These are phyloP conservation scores for Pichia insulana DNA, from an alignment of 805 yeast species.

Conservation along the genomic window DNA sequence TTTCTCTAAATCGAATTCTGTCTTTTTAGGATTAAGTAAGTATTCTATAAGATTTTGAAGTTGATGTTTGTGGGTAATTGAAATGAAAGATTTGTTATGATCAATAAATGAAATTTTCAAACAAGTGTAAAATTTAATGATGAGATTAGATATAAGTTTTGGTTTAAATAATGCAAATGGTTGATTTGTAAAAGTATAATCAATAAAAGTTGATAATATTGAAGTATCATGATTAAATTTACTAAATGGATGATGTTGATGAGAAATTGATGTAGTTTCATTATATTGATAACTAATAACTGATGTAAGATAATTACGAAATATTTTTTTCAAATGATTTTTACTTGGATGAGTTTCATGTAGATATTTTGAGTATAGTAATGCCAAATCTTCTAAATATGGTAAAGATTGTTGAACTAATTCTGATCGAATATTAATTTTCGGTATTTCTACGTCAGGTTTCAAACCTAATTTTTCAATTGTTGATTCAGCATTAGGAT, in stretches of 20 bases:
- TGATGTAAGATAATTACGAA: conserved; percentile 4
- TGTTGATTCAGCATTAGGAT: conserved; percentile 6
- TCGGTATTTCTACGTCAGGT: conserved; percentile 4
- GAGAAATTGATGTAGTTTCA: neutral
- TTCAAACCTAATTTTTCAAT: conserved; percentile 4
- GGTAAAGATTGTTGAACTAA: conserved; percentile 1
- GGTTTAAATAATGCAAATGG: conserved; percentile 2
- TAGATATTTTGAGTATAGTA: conserved; percentile 11
- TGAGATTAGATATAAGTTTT: conserved; percentile 1
- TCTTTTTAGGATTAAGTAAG: neutral
- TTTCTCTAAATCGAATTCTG: neutral
- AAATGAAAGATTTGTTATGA: neutral
- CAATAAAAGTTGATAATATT: conserved; percentile 16
- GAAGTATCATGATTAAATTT: conserved; percentile 11
- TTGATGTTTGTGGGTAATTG: neutral
- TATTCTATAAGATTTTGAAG: neutral
- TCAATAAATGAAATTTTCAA: neutral
- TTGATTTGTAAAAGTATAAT: conserved; percentile 7
- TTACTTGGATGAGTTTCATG: conserved; percentile 4
- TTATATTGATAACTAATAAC: conserved; percentile 4
- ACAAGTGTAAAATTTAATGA: conserved; percentile 2
- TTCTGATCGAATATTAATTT: conserved; percentile 7
- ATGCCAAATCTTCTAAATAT: conserved; percentile 7
- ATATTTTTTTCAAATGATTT: conserved; percentile 1
- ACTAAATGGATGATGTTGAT: conserved; percentile 15